phyloP scores from a whole-genome alignment of 169 alveolate genomes.

The Eimeria mitis region DNA sequence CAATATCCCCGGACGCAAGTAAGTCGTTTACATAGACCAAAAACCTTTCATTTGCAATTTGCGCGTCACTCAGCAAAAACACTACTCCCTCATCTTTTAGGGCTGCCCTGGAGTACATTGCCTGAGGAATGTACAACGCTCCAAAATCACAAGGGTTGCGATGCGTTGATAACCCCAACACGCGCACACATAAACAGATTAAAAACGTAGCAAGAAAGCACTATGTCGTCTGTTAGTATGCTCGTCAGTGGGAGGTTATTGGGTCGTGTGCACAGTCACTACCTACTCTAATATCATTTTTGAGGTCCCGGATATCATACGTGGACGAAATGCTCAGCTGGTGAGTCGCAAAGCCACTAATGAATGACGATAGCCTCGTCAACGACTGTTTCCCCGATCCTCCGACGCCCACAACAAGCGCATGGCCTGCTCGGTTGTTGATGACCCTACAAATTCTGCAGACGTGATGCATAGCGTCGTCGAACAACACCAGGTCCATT shows the following conservation, averaged over 20 bases:
- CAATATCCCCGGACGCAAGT: slow-evolving; percentile 96
- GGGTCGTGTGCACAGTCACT: background rate
- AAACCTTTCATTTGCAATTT: slow-evolving; percentile 95
- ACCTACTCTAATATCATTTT: slow-evolving; percentile 92
- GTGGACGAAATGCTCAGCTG: slow-evolving; percentile 89
- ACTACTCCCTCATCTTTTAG: slow-evolving; percentile 95
- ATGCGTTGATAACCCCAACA: background rate
- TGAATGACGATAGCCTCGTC: slow-evolving; percentile 95
- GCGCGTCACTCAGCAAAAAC: slow-evolving; percentile 96
- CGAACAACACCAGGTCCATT: slow-evolving; percentile 97
- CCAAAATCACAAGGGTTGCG: background rate
- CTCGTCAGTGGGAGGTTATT: background rate
- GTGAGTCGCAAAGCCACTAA: slow-evolving; percentile 91
- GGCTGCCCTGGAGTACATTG: slow-evolving; percentile 86
- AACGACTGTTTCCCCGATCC: slow-evolving; percentile 98
- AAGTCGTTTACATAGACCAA: slow-evolving; percentile 95
- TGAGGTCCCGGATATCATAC: slow-evolving; percentile 95
- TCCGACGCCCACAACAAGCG: slow-evolving; percentile 98
- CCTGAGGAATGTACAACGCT: background rate
- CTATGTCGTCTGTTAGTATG: background rate
- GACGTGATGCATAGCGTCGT: slow-evolving; percentile 98
- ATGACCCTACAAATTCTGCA: slow-evolving; percentile 96
- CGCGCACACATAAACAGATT: background rate
- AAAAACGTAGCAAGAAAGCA: background rate
- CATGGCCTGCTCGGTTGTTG: slow-evolving; percentile 96